A percentile compares a stretch with the other conserved stretches of the same genome.
These are phyloP conservation scores for Candida pseudofarinosa DNA, from an alignment of 805 yeast species.

Conservation along the genomic window DNA sequence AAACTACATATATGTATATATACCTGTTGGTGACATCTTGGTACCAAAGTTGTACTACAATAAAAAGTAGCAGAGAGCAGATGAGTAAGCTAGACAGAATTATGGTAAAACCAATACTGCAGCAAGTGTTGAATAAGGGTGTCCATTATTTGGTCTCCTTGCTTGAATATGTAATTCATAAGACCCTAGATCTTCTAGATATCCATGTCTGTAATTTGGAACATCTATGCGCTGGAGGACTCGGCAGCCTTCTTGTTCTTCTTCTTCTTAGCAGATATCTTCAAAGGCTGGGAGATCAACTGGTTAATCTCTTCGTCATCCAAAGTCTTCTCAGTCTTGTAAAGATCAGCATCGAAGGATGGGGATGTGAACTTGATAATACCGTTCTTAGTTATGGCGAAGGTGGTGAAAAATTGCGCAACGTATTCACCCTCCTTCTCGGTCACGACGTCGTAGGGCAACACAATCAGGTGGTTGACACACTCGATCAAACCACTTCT, in stretches of 20 bases:
- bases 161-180: too few relatives aligned
- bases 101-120: too few relatives aligned
- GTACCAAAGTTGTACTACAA: too few relatives aligned
- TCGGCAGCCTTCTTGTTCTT: constrained; percentile 27
- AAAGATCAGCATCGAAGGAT: constrained; percentile 42
- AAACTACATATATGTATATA: too few relatives aligned
- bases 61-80: too few relatives aligned
- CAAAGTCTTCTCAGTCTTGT: constrained; percentile 55
- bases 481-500: constrained; percentile 75
- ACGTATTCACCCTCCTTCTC: constrained; percentile 64
- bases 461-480: constrained; percentile 59
- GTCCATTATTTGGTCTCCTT: too few relatives aligned
- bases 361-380: constrained; percentile 60
- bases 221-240: neutral
- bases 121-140: too few relatives aligned
- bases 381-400: constrained; percentile 72
- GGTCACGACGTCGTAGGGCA: constrained; percentile 63
- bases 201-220: too few relatives aligned
- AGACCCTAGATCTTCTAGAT: too few relatives aligned
- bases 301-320: constrained; percentile 46
- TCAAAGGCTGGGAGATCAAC: constrained; percentile 49
- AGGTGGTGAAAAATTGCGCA: constrained; percentile 72
- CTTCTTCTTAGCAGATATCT: constrained; percentile 45
- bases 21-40: too few relatives aligned
- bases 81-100: too few relatives aligned